These are phyloP conservation scores for Pyrus hybrid DNA, from an alignment of 331 rosid species.

Conservation along the genomic window DNA sequence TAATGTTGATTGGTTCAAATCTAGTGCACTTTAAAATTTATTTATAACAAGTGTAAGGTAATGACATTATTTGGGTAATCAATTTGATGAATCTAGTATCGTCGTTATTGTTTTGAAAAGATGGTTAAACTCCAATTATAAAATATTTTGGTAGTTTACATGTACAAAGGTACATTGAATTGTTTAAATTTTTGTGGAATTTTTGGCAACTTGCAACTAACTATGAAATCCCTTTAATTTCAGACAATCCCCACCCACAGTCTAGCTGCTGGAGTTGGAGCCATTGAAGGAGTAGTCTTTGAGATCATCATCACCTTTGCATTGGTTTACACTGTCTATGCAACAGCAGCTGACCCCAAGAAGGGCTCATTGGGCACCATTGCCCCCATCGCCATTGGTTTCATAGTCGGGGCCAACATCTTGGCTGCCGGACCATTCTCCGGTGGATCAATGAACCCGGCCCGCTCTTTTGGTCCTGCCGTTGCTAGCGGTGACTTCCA, in stretches of 20 bases:
- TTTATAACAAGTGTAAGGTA: background rate
- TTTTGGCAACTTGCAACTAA: background rate
- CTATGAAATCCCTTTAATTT: background rate
- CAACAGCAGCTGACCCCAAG: conserved; percentile 94
- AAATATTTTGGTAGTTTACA: background rate
- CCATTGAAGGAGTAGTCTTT: conserved; percentile 51
- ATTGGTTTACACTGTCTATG: conserved; percentile 83
- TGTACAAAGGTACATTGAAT: background rate
- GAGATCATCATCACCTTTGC: conserved; percentile 76
- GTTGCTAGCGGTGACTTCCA: conserved; percentile 77
- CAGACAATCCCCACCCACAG: conserved; percentile 69
- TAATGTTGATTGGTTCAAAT: background rate
- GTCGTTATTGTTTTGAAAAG: background rate
- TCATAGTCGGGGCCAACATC: conserved; percentile 90
- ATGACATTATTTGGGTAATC: background rate
- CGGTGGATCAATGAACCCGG: conserved; percentile 95
- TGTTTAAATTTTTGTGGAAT: background rate
- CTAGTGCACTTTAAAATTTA: background rate
- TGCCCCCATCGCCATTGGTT: conserved; percentile 91
- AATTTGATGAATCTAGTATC: background rate
- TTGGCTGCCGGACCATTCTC: conserved; percentile 89
- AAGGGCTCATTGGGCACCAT: conserved; percentile 69
- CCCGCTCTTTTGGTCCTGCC: conserved; percentile 86
- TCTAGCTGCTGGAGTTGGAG: conserved; percentile 62
- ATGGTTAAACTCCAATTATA: background rate